Base-by-base conservation (phyloP, 2,329 filamentous ascomycete genomes). In the Blastomyces percursus region DNA sequence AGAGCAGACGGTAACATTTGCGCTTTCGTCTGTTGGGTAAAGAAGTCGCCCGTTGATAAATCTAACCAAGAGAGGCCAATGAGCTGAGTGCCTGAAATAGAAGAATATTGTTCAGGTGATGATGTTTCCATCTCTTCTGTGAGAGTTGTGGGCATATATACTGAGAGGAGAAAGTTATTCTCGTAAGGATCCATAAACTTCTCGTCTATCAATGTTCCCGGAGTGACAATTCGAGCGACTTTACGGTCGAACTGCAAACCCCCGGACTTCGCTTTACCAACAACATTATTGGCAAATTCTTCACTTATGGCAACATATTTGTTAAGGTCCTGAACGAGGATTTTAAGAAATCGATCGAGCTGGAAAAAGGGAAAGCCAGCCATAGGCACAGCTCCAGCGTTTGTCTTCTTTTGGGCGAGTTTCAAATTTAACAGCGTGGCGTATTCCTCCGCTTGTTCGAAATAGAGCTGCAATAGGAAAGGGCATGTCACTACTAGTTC, bases 161-260 rank as follows among this genome's bases (percentile, higher is more conserved):
- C 83, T 46, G 90, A 87, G 72, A 97, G 83, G 42, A 97, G 81
- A 73, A 93, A 99, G 73, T 96, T 97, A 75, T 94, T 96, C 69
- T 90, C 86, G 72, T 89, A 93, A 1, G 91, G 90, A 72, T 97
- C 90, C 80, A 99, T 91, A 74, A 97, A 99, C 69, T 91, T 92
- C 76, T 99, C 94, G 74, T 99, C 94, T 67, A 99, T 96, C 61
- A 99, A 80, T 1, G 94, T 99, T 24, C 94, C 94, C 0, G 94
- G 91, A 0, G 94, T 97, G 71, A 99, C 86, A 68, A 99, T 87
- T 63, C 94, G 86, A 21, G 90, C 84, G 16, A 99, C 91, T 68
- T 81, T 86, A 32, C 94, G 87, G 72, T 95, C 89, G 73, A 94
- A 95, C 79, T 93, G 81, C 66, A 93, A 78, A 3, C 90, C 91